Percentiles rank a stretch among this genome's conserved stretches.
Conservation (phyloP, 495 filamentous ascomycete species). For the Apodospora peruviana region DNA sequence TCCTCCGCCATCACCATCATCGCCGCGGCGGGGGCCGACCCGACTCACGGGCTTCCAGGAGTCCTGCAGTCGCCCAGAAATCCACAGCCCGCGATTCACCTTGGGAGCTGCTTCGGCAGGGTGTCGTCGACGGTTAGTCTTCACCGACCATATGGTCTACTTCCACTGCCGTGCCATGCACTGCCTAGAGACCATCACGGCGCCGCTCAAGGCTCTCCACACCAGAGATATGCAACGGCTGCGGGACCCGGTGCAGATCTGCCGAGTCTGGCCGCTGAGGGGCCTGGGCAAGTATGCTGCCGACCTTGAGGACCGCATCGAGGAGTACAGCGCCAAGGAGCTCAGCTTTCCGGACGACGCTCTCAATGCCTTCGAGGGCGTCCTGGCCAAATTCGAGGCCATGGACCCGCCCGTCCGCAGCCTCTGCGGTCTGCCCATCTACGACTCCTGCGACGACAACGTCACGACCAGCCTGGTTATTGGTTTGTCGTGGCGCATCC, state of each 20-base stretch:
- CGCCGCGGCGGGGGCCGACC: slow-evolving; percentile 19
- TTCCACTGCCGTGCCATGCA: slow-evolving; percentile 29
- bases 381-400: neutral
- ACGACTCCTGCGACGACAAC: neutral
- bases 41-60: slow-evolving; percentile 23
- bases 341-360: neutral
- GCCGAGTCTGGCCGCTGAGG: neutral
- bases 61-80: slow-evolving; percentile 1
- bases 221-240: neutral
- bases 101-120: neutral
- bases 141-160: slow-evolving; percentile 24
- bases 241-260: neutral
- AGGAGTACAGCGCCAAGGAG: neutral
- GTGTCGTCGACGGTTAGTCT: slow-evolving; percentile 11
- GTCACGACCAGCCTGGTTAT: neutral
- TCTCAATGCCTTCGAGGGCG: neutral
- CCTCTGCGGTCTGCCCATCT: slow-evolving; percentile 1
- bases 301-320: neutral
- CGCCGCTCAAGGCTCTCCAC: neutral
- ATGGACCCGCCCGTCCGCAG: neutral
- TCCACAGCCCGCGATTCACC: neutral
- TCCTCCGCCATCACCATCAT: slow-evolving; percentile 20
- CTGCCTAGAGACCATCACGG: slow-evolving; percentile 9
- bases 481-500: neutral
- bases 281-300: neutral